Evolutionary conservation across 2,329 filamentous ascomycete species (phyloP).

Genomic region (Lasiodiplodia hormozganensis): DNA sequence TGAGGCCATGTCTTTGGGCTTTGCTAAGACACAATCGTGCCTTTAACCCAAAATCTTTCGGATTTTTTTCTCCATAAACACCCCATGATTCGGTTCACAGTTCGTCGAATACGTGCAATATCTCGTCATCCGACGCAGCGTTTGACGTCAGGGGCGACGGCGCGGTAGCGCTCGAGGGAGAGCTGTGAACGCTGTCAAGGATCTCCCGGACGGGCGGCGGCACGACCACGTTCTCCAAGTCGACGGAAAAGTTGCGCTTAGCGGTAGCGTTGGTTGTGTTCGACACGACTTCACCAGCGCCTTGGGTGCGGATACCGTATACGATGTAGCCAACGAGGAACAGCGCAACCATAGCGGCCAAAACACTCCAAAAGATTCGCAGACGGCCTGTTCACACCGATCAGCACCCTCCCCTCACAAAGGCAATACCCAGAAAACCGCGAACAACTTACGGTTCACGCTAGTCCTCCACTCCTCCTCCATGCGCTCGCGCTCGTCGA

Average conservation of each 20-base stretch:
- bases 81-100: constrained; percentile 25
- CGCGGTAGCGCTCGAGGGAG: constrained; percentile 11
- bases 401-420: neutral
- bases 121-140: constrained; percentile 27
- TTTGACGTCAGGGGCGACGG: constrained; percentile 2
- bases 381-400: constrained; percentile 55
- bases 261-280: constrained; percentile 33
- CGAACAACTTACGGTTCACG: constrained; percentile 29
- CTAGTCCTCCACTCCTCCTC: constrained; percentile 58
- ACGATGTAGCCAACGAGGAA: constrained; percentile 56
- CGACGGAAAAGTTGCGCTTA: constrained; percentile 30
- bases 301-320: constrained; percentile 39
- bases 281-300: constrained; percentile 11
- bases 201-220: constrained; percentile 45
- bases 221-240: constrained; percentile 38
- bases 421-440: neutral
- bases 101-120: constrained; percentile 36
- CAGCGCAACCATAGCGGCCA: constrained; percentile 53
- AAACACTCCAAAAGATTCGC: constrained; percentile 67
- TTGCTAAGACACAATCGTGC: neutral
- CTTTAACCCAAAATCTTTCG: neutral
- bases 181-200: constrained; percentile 33
- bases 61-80: neutral
- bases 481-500: constrained; percentile 71
- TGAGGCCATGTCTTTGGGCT: neutral